Conservation (phyloP, 345 rosid genomes). For the Odontarrhena argentea region DNA sequence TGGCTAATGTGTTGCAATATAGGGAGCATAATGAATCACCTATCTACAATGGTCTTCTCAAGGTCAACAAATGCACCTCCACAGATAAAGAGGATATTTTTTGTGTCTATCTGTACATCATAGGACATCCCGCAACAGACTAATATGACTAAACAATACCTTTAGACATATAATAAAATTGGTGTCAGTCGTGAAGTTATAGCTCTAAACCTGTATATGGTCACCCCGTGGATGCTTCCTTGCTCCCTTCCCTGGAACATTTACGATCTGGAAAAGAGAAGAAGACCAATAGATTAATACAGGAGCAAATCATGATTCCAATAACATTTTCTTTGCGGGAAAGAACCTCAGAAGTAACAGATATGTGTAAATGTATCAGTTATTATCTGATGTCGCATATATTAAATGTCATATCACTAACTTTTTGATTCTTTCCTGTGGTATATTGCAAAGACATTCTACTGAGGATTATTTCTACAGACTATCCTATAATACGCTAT, state of each 20-base stretch:
- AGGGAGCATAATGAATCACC: conserved; percentile 49
- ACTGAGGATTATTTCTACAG: conserved; percentile 2
- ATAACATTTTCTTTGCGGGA: neutral
- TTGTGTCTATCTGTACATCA: conserved; percentile 78
- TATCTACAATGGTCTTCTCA: conserved; percentile 90
- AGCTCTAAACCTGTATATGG: conserved; percentile 78
- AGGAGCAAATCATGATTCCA: conserved; percentile 10
- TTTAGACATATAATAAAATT: neutral
- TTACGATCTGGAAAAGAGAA: conserved; percentile 68
- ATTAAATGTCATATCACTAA: conserved; percentile 10
- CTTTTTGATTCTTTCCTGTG: conserved; percentile 3
- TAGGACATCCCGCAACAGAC: conserved; percentile 18
- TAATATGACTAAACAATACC: conserved; percentile 15
- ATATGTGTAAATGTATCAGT: neutral
- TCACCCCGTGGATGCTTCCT: conserved; percentile 98
- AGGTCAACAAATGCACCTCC: conserved; percentile 97
- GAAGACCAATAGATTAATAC: conserved; percentile 26
- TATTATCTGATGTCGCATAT: neutral
- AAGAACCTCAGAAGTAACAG: neutral
- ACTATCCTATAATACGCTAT: neutral
- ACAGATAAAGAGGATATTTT: conserved; percentile 90
- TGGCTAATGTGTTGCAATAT: conserved; percentile 13
- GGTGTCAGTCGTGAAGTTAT: neutral
- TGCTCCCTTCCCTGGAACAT: conserved; percentile 97
- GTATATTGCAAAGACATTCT: neutral